Conservation (phyloP, 805 yeast species). For the Jamesozyma jinghongensis region DNA sequence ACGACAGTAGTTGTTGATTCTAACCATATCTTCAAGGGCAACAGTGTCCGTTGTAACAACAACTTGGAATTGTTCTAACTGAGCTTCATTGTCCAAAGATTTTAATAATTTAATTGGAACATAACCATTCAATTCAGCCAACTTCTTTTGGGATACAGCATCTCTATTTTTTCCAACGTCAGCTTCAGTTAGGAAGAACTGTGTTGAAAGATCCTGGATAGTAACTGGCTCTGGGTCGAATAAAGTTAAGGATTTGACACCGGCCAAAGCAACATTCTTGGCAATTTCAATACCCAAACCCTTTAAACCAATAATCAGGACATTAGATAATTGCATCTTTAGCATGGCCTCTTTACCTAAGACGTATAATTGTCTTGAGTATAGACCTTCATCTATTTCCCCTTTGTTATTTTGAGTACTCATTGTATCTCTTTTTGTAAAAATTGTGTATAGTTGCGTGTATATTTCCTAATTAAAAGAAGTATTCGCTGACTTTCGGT, state of each 20-base stretch:
- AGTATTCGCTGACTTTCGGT: no score
- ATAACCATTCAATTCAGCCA: slow-evolving; percentile 80
- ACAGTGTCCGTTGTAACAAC: slow-evolving; percentile 69
- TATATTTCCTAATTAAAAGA: no score
- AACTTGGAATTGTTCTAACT: slow-evolving; percentile 57
- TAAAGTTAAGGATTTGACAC: slow-evolving; percentile 82
- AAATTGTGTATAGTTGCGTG: no score
- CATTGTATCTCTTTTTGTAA: slow-evolving; percentile 12
- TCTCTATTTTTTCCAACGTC: slow-evolving; percentile 82
- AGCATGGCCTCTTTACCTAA: slow-evolving; percentile 98
- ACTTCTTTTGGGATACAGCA: slow-evolving; percentile 49
- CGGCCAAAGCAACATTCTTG: slow-evolving; percentile 92
- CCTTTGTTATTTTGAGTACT: slow-evolving; percentile 17
- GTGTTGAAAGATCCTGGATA: slow-evolving; percentile 73
- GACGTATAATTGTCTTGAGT: slow-evolving; percentile 94
- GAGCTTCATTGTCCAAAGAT: slow-evolving; percentile 42
- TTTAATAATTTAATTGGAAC: slow-evolving; percentile 71
- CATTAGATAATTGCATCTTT: slow-evolving; percentile 89
- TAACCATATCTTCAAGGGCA: slow-evolving; percentile 62
- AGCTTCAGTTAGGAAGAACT: slow-evolving; percentile 62
- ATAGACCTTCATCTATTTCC: slow-evolving; percentile 84
- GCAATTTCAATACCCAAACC: slow-evolving; percentile 97
- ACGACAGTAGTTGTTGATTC: slow-evolving; percentile 70
- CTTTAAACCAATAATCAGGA: slow-evolving; percentile 79
- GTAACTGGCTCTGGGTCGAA: slow-evolving; percentile 70